phyloP scores from a whole-genome alignment of 805 yeast genomes.

The Teunomyces aglyptinius region DNA sequence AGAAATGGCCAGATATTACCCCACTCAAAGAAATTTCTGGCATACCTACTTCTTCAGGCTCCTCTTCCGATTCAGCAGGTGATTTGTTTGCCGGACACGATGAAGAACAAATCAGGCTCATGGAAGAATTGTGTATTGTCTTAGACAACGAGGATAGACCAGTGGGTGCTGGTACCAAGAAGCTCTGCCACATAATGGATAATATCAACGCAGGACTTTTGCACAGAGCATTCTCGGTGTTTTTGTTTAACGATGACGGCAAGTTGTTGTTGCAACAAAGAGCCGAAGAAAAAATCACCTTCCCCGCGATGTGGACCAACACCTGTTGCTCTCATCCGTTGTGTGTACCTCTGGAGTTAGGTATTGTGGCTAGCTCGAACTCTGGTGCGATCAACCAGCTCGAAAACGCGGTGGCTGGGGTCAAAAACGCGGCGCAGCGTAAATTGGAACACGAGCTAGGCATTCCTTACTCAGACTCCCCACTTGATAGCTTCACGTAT shows the following conservation, averaged over 20 bases:
- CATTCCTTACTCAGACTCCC: slow-evolving; percentile 58
- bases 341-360: slow-evolving; percentile 78
- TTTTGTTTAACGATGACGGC: slow-evolving; percentile 75
- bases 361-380: slow-evolving; percentile 29
- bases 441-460: slow-evolving; percentile 94
- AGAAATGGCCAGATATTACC: slow-evolving; percentile 63
- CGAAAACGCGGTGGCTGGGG: slow-evolving; percentile 68
- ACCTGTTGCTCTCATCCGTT: slow-evolving; percentile 99
- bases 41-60: slow-evolving; percentile 39
- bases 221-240: slow-evolving; percentile 97
- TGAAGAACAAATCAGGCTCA: slow-evolving; percentile 87
- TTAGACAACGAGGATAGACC: slow-evolving; percentile 85
- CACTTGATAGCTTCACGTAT: slow-evolving; percentile 69
- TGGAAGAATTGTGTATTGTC: slow-evolving; percentile 96
- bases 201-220: slow-evolving; percentile 83
- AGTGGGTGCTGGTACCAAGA: slow-evolving; percentile 91
- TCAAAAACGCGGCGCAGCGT: slow-evolving; percentile 83
- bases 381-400: slow-evolving; percentile 33
- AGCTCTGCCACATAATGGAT: slow-evolving; percentile 81
- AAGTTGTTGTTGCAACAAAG: slow-evolving; percentile 88
- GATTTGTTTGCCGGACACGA: slow-evolving; percentile 82
- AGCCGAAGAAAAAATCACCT: slow-evolving; percentile 94
- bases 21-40: slow-evolving; percentile 63
- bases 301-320: slow-evolving; percentile 97
- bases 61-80: slow-evolving; percentile 27